Percentiles rank a stretch among this genome's conserved stretches.
Evolutionary conservation across 768 basidiomycete genomes (phyloP).

Genomic region (Amanita jacksonii): DNA sequence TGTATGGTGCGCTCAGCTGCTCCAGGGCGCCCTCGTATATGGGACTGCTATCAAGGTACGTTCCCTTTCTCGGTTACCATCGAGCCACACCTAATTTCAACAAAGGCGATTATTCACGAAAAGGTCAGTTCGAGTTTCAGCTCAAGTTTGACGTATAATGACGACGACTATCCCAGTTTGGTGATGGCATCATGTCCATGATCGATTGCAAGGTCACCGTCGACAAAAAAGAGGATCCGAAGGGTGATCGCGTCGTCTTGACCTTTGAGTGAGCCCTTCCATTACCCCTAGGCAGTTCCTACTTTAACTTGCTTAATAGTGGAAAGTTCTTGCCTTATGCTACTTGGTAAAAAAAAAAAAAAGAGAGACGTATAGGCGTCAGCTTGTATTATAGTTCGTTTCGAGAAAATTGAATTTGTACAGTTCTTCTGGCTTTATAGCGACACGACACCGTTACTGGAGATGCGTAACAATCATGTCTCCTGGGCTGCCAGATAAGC

Average conservation of each 20-base stretch:
- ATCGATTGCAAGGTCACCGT: slow-evolving; percentile 72
- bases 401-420: background rate
- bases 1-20: no score
- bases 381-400: background rate
- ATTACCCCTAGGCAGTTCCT: slow-evolving; percentile 8
- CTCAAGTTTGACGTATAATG: background rate
- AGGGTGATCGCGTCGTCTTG: slow-evolving; percentile 69
- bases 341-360: slow-evolving; percentile 38
- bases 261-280: slow-evolving; percentile 82
- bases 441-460: no score
- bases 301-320: slow-evolving; percentile 25
- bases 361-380: background rate
- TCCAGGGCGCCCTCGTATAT: slow-evolving; percentile 68
- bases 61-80: slow-evolving; percentile 1
- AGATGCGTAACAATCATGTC: no score
- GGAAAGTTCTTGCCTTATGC: slow-evolving; percentile 73
- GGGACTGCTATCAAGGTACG: slow-evolving; percentile 70
- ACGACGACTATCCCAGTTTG: slow-evolving; percentile 44
- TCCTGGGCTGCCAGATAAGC: no score
- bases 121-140: slow-evolving; percentile 32
- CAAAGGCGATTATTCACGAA: slow-evolving; percentile 65
- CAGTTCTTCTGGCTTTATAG: no score
- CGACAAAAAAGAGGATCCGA: slow-evolving; percentile 62
- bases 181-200: slow-evolving; percentile 86
- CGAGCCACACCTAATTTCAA: background rate